Evolutionary conservation across 352 stramenopile species (phyloP), one percentile per base, ranked within the genome.

Genomic region (Phytopythium montanum): DNA sequence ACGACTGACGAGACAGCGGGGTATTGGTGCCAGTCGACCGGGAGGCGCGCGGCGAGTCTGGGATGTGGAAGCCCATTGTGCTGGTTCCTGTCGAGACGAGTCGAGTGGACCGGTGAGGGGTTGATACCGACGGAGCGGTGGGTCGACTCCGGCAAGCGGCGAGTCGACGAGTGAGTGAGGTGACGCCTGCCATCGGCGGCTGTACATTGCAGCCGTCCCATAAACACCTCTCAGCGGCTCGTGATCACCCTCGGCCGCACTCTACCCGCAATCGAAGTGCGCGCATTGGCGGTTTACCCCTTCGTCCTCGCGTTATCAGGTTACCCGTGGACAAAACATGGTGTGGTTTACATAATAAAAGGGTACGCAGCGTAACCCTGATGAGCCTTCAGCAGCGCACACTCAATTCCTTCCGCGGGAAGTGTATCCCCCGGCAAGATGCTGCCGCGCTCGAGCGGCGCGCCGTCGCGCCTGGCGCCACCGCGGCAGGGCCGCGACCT

Each of bases 51-150:
- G 78, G 70, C 8, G 78, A 87, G 56, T 88, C 69, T 28, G 76
- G 81, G 61, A 88, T 87, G 66, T 80, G 79, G 70, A 79, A 86
- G 46, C 81, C 81, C 81, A 90, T 90, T 2, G 26, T n/a, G 5
- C 21, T 29, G 39, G 18, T 25, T 7, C 18, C 5, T n/a, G 39
- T 21, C 44, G 21, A 18, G 12, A n/a, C 16, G 3, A 34, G n/a
- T n/a, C n/a, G n/a, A n/a, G n/a, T 14, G 42, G 23, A 51, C 10
- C 3, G 44, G 12, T 5, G 44, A n/a, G n/a, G 10, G 2, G 50
- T 13, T 10, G 13, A 18, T 56, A 56, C 50, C 31, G 50, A 33
- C 31, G 50, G 29, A 19, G 31, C 50, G 50, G 50, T 56, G 31
- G 39, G 36, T 1, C 39, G 39, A 25, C 19, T 46, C 19, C 39